Evolutionary conservation across 2,329 filamentous ascomycete species (phyloP), one percentile per base, ranked within the genome.

Genomic region (Aspergillus calidoustus): DNA sequence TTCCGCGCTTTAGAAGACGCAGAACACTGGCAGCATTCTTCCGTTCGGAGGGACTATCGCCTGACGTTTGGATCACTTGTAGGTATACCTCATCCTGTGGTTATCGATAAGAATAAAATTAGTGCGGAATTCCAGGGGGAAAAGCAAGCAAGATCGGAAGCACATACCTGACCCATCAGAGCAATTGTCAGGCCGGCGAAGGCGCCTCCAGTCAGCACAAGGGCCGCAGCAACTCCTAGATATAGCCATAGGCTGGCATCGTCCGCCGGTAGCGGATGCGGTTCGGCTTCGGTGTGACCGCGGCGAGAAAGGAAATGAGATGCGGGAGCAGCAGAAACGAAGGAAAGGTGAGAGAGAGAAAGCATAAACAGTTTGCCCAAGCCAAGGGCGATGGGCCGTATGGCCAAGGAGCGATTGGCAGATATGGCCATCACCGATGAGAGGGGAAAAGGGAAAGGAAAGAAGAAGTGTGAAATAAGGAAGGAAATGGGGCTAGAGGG

Each of bases 1-100:
- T 99, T 71, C 95, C 95, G 70, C 87, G 90, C 66, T 92, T 88
- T 59, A 99, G 80, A 30, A 99, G 82, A 48, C 87, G 84, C 69
- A 95, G 84, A 11, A 99, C 95, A 66, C 87, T 89, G 60, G 86
- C 86, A 0, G 95, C 95, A 74, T 97, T 92, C 73, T 88, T 92
- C 72, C 89, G 89, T 79, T 98, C 94, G n/a, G 88, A 58, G 34
- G 34, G 83, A 59, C 90, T 92, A 77, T 92, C 89, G 50, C 91
- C 89, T 57, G 95, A 96, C 46, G 90, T 89, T 55, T 93, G 89
- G 66, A 99, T 90, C 66, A 99, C 95, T 79, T 97, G 95, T 17
- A 99, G 86, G 77, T 99, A 97, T 71, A 98, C 96, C 77, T 96
- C 93, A 81, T 99, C 95, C 81, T 93, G 87, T 57, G 43, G n/a